Base-by-base conservation (phyloP, 257 asterid species). In the Solanum dulcamara region DNA sequence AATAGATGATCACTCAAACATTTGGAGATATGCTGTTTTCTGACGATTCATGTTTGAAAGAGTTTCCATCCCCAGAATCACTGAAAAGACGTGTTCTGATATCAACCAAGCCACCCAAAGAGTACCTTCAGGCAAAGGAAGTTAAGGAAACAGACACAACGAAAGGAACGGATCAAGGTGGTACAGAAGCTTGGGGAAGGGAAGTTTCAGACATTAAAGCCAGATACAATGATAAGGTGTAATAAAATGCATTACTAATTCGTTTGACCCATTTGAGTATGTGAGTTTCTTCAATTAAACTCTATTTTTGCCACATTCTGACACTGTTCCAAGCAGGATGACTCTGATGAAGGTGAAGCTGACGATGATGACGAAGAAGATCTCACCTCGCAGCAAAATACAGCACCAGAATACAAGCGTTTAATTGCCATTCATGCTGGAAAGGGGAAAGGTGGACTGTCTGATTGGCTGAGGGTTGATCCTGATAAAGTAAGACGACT, bases 401-500 rank as follows among this genome's bases (percentile, higher is more conserved):
- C 72, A 13, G 93, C 96, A 42, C 95, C 97, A 14, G 96, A 91
- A 57, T 95, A 95, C 64, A 94, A 87, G 84, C 92, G 92, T 32
- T 87, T 95, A 51, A 95, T 94, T 59, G 94, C 94, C 50, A 91
- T 94, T 86, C 95, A 88, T 72, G 98, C 98, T 72, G 95, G 95
- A 64, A 94, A 91, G 91, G 94, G 91, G 20, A 92, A 92, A 81
- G 94, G 96, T 51, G 92, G 91, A 70, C 87, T 91, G 87, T 87
- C 86, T 35, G 93, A 91, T 62, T 92, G 93, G 93, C 86, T 94
- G 85, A 89, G 70, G 84, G 83, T 87, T 81, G 94, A 91, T 84
- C 90, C 88, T 83, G 81, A 85, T 81, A 89, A 91, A 87, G 97
- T 89, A 60, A 91, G 93, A 80, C 94, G 98, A 59, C 93, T 94